Evolutionary conservation across 2,329 filamentous ascomycete genomes (phyloP), one percentile per base, ranked within the genome.

Genomic region (Arthrobotrys sinensis): DNA sequence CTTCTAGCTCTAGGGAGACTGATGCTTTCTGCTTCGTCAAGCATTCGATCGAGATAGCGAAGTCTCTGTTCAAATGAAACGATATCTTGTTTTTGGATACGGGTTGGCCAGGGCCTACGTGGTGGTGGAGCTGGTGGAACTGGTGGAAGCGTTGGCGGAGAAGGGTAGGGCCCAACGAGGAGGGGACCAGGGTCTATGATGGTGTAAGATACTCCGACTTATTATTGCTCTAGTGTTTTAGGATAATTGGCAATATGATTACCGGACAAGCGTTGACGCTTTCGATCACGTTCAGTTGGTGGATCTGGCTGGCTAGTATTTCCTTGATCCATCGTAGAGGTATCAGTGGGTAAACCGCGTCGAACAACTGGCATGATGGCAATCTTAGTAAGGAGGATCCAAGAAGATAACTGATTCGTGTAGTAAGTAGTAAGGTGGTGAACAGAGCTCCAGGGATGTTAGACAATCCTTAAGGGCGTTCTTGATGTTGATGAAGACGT

Each of bases 261-360:
- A 57, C 52, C 32, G 36, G 52, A 57, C 8, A 57, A 21, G n/a
- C 52, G 52, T 57, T 14, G n/a, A 21, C 52, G 52, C 52, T 57
- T 57, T 8, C 8, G n/a, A 21, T 57, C n/a, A 14, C 32, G 32
- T 14, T n/a, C 1, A 34, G 24, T 24, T 34, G 50, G 50, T 3
- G 28, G n/a, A 57, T 11, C 34, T 12, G 52, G 19, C 5, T 38
- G 16, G 16, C 4, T 14, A 38, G 52, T 2, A 38, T 28, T n/a
- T 38, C 11, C 7, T 36, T 38, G 7, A 40, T 57, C n/a, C 52
- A 53, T 53, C 7, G 14, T 53, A 14, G 24, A 52, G 28, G 50
- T 12, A 10, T 8, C n/a, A 21, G 8, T 21, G 12, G 28, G n/a
- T 1, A 21, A 19, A 4, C 32, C 34, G 16, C 28, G 28, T 55